These are phyloP conservation scores for Trichosanthes cucumerina DNA, from an alignment of 306 rosid species.

Conservation along the genomic window DNA sequence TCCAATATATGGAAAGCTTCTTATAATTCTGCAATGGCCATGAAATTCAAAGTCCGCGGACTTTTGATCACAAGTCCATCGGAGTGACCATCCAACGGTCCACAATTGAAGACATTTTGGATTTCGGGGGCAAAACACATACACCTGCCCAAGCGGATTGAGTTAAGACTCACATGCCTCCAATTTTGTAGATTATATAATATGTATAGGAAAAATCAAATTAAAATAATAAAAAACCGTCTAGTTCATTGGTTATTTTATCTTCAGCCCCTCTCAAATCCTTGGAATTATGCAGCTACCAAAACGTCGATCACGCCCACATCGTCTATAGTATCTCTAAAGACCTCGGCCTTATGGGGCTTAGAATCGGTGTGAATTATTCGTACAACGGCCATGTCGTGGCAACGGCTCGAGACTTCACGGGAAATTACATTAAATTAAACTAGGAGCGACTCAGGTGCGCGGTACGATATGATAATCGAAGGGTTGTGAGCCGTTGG, in stretches of 20 bases:
- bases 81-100: conserved; percentile 55
- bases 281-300: conserved; percentile 28
- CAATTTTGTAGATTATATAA: too few species aligned
- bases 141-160: too few species aligned
- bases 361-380: conserved; percentile 72
- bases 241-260: too few species aligned
- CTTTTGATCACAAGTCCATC: conserved; percentile 83
- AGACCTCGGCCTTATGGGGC: conserved; percentile 86
- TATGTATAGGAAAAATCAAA: too few species aligned
- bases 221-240: too few species aligned
- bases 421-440: conserved; percentile 40
- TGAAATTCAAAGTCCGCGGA: conserved; percentile 48
- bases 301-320: conserved; percentile 60
- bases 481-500: conserved; percentile 51
- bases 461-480: conserved; percentile 56
- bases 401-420: conserved; percentile 52
- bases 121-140: too few species aligned
- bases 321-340: conserved; percentile 90
- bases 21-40: conserved; percentile 35
- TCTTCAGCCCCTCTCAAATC: too few species aligned
- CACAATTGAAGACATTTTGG: conserved; percentile 48
- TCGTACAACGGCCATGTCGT: conserved; percentile 79
- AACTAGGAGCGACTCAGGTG: conserved; percentile 60
- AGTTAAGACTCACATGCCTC: too few species aligned
- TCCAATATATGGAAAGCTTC: conserved; percentile 61